Base-by-base conservation (phyloP, 768 basidiomycete genomes). In the Hypsizygus marmoreus region DNA sequence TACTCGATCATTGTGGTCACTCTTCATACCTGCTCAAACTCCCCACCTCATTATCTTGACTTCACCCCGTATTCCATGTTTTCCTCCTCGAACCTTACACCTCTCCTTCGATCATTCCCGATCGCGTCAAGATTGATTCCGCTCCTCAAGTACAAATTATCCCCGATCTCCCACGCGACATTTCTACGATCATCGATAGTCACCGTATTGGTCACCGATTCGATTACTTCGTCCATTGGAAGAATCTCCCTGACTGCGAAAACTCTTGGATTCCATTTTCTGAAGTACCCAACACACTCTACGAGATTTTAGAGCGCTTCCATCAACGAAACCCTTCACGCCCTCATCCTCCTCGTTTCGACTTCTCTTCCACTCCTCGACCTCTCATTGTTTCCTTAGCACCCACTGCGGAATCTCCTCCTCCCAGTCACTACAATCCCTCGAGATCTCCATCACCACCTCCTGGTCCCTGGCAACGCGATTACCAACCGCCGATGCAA, bases 401-500 rank as follows among this genome's bases (percentile, higher is more conserved):
- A n/a, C n/a, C n/a, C n/a, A n/a, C n/a, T n/a, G n/a, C n/a, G n/a
- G n/a, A n/a, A n/a, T n/a, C n/a, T n/a, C n/a, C n/a, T n/a, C n/a
- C n/a, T n/a, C n/a, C n/a, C n/a, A n/a, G n/a, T n/a, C n/a, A n/a
- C n/a, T n/a, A n/a, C n/a, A n/a, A n/a, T n/a, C n/a, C n/a, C n/a
- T n/a, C n/a, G n/a, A n/a, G n/a, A n/a, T 25, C 19, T 29, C 13
- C 3, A 25, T 14, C 16, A 16, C 17, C 28, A 4, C 47, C 49
- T 22, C 30, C 43, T n/a, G 28, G 28, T 2, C 41, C 29, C 16
- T 39, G 39, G 20, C 43, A 32, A 28, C 45, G 24, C 39, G 37
- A 46, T 45, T 61, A 61, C 26, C 31, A 54, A 20, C 59, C 61
- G 6, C 58, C 57, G 0, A n/a, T 41, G 30, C 43, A 37, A 28